Base-by-base conservation (phyloP, 2,329 filamentous ascomycete genomes). In the Cercospora canescens region DNA sequence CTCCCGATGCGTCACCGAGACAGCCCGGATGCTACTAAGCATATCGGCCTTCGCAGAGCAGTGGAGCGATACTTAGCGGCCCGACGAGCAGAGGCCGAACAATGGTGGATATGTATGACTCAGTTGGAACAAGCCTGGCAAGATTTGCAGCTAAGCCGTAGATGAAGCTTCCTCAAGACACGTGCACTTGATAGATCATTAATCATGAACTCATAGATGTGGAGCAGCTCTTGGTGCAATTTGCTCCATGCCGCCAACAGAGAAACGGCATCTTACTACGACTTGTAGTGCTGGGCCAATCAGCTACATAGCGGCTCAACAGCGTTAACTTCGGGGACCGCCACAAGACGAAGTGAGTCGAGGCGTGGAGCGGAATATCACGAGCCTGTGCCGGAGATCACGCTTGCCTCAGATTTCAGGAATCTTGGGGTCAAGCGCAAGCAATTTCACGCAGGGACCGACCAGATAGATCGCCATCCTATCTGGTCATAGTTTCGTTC, bases 81-180 rank as follows among this genome's bases (percentile, higher is more conserved):
- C 24, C 35, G 34, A 24, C 18, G 1, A 28, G 28, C 35, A 26
- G 16, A 28, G 34, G 6, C 32, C 30, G 37, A 59, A 18, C 34
- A n/a, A 1, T 59, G 56, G 35, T n/a, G 16, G 32, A 4, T 30
- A 4, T n/a, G n/a, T n/a, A 2, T 12, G 21, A 45, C 18, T 41
- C 37, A 45, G 32, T 34, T 59, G 21, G n/a, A 59, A 59, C 56
- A 59, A 59, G 56, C 24, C 14, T 48, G 35, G 26, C 35, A 59
- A 59, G 34, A 59, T 5, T 28, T 37, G 56, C 21, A 6, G 21
- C 21, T 39, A 59, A 28, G 56, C 18, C 24, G 16, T 59, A n/a
- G 18, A n/a, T 14, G n/a, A 24, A 9, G 35, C 21, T n/a, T n/a
- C 14, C 1, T 34, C n/a, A 12, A 32, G 52, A 18, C 18, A 18